These are phyloP conservation scores for Oryza punctata DNA, from an alignment of 176 grass and related monocot genomes.

Conservation along the genomic window DNA sequence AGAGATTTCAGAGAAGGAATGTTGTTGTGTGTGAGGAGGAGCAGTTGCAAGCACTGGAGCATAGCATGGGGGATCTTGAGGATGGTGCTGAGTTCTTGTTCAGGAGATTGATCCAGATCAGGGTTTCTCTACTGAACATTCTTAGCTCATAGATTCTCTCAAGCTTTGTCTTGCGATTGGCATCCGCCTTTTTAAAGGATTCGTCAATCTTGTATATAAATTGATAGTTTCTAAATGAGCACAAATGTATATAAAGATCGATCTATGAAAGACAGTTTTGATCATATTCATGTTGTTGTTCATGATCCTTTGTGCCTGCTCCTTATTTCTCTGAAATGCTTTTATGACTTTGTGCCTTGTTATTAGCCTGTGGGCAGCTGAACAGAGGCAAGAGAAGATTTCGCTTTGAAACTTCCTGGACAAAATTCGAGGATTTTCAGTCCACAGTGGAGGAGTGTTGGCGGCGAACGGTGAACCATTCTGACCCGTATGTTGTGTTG, in stretches of 20 bases:
- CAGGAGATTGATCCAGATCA: conserved; percentile 49
- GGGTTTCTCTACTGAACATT: conserved; percentile 54
- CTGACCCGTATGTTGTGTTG: no score
- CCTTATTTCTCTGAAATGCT: background rate
- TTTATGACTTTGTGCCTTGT: no score
- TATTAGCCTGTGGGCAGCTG: no score
- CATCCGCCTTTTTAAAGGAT: background rate
- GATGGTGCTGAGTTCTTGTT: conserved; percentile 26
- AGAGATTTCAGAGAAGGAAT: conserved; percentile 43
- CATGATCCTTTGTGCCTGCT: background rate
- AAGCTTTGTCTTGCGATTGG: conserved; percentile 3
- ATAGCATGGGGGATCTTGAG: conserved; percentile 44
- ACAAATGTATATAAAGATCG: background rate
- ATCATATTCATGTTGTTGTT: background rate
- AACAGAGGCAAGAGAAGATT: no score
- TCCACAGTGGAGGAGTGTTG: no score
- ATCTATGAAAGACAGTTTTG: conserved; percentile 27
- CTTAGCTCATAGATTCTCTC: conserved; percentile 37
- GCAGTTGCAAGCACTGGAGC: conserved; percentile 48
- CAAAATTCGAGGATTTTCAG: no score
- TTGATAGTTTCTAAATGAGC: conserved; percentile 1
- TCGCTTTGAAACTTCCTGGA: no score
- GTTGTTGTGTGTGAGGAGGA: conserved; percentile 29
- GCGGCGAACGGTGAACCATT: no score
- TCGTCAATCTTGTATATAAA: background rate